Evolutionary conservation across 768 basidiomycete genomes (phyloP), one percentile per base, ranked within the genome.

Genomic region (Pholiota microspora): DNA sequence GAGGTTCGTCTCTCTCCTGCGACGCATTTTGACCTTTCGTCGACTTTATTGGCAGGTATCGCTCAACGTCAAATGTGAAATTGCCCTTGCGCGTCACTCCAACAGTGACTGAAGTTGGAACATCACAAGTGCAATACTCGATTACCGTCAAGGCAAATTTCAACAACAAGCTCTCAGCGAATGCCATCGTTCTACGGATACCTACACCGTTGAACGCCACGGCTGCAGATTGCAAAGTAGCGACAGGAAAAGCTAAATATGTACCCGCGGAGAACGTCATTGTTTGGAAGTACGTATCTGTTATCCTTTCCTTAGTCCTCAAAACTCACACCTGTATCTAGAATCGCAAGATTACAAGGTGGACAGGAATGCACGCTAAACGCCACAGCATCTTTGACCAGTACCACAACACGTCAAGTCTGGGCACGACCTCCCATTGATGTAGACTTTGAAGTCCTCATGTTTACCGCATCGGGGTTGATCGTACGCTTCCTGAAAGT

Each of bases 341-440:
- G 96, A 72, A 85, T 99, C 51, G 87, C 94, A 7, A 79, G 94
- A 54, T 76, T 99, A 51, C 95, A 98, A 70, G 97, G 97, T 44
- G 91, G 90, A 4, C 86, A 92, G 60, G 97, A 99, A 71, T 82
- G 85, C 59, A 92, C 92, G 0, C 82, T 98, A 53, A 82, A 83
- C 2, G 97, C 85, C 0, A 83, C 86, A 7, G 96, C 94, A 5
- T 80, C 82, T 29, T 75, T 98, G 57, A 92, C 95, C 1, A 83
- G 85, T 56, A 96, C 94, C 28, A 99, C 97, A 0, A 81, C 85
- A 55, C 86, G 94, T 29, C 94, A 98, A 79, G 87, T 96, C 3
- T 99, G 97, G 97, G 94, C 95, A 2, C 79, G 97, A 51, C 97
- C 97, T 15, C 97, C 97, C 6, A 98, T 99, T 65, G 92, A 96